Evolutionary conservation across 257 asterid species (phyloP), one percentile per base, ranked within the genome.

Genomic region (Gynochthodes officinalis): DNA sequence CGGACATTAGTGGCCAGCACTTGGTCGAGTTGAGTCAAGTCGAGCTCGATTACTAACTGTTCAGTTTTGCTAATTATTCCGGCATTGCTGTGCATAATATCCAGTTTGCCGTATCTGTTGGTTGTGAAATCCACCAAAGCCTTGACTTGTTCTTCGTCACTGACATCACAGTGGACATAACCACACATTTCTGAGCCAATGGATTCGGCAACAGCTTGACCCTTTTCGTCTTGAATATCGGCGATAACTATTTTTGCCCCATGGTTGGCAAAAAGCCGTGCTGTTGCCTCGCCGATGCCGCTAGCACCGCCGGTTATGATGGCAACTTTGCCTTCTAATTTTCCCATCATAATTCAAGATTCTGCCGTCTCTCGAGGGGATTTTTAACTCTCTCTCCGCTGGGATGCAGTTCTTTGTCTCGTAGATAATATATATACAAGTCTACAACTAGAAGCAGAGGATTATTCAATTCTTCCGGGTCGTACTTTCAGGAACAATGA

Each of bases 221-320:
- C 83, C 32, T 40, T 54, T 14, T 75, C 61, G 7, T 80, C 83
- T 67, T 80, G 78, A 40, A 80, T 55, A 13, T 80, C 80, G 1
- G 80, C 80, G 7, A 80, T 72, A 27, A 80, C 75, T 0, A 80
- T 59, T 28, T 30, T 44, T 4, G 57, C 72, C 0, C 83, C 83
- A 7, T 80, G 80, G 3, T 37, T 18, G 23, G 80, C 75, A 3
- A 80, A 80, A 21, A 75, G 75, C 2, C 78, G 44, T 0, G 80
- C 83, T 0, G 80, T 72, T 11, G 71, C 78, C 71, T 72, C 83
- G 0, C 83, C 78, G 0, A 80, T 73, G n/a, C 83, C 83, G n/a
- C 83, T 71, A 4, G 83, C 80, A 12, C 83, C 83, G 0, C 83
- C 83, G 1, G 83, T 75, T 9, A 80, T 19, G 5, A 80, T 62